Conservation (phyloP, 2,329 filamentous ascomycete genomes). For the Pyrenochaeta sp. region DNA sequence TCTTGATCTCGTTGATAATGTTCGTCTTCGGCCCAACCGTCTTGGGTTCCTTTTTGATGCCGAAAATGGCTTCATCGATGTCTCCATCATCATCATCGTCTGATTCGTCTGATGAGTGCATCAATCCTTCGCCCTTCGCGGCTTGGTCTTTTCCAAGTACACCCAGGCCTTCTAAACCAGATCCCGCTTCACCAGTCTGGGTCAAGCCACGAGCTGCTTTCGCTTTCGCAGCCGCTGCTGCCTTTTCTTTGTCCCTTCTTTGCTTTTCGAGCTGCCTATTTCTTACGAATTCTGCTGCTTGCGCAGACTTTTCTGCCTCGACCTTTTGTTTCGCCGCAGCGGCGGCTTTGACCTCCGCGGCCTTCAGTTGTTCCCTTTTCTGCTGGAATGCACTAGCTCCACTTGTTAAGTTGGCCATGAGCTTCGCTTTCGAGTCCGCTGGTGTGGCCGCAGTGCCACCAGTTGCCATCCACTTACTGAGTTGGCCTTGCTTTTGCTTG, state of each 20-base stretch:
- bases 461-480: constrained; percentile 52
- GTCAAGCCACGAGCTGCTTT: constrained; percentile 62
- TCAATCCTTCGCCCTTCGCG: constrained; percentile 80
- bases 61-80: constrained; percentile 74
- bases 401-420: constrained; percentile 39
- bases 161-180: constrained; percentile 75
- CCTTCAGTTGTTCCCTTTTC: constrained; percentile 31
- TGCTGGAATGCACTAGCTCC: constrained; percentile 38
- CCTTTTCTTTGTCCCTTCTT: constrained; percentile 75
- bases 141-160: constrained; percentile 80
- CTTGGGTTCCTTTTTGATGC: constrained; percentile 58
- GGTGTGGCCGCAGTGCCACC: constrained; percentile 22
- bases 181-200: constrained; percentile 76
- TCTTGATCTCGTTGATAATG: constrained; percentile 46
- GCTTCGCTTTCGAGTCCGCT: constrained; percentile 33
- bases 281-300: constrained; percentile 67
- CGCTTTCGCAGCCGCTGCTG: constrained; percentile 73
- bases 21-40: constrained; percentile 49
- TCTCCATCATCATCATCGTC: constrained; percentile 68
- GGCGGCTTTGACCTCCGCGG: constrained; percentile 31
- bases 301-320: constrained; percentile 35
- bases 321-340: constrained; percentile 34
- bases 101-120: constrained; percentile 77
- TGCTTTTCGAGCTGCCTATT: constrained; percentile 78
- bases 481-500: constrained; percentile 50